Conservation (phyloP, 768 basidiomycete species). For the Collybia sp. region DNA sequence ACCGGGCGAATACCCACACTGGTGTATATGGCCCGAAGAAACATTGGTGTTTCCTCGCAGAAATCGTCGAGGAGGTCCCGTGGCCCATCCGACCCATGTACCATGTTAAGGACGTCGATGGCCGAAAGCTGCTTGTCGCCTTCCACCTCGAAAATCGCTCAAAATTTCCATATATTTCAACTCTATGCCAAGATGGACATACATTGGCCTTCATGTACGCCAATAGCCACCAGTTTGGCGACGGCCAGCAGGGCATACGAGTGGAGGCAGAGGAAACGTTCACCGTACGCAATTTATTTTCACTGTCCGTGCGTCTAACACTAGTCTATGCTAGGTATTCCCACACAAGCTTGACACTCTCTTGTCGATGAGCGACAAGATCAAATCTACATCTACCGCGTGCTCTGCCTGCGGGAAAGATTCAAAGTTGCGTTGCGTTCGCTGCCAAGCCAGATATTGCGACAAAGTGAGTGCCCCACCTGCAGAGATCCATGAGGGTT, state of each 20-base stretch:
- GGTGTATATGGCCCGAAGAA: constrained; percentile 4
- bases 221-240: constrained; percentile 8
- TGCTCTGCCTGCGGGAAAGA: constrained; percentile 12
- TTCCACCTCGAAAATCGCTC: constrained; percentile 11
- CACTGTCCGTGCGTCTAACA: not conserved
- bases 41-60: constrained; percentile 16
- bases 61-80: constrained; percentile 6
- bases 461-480: not conserved
- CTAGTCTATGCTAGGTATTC: not conserved
- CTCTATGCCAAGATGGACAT: constrained; percentile 7
- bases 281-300: not conserved
- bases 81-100: constrained; percentile 7
- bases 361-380: not conserved
- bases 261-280: not conserved
- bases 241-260: constrained; percentile 11
- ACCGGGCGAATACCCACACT: constrained; percentile 1
- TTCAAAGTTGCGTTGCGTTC: constrained; percentile 7
- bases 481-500: not conserved
- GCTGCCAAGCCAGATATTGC: constrained; percentile 2
- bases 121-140: constrained; percentile 2
- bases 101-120: constrained; percentile 9
- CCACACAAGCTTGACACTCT: not conserved
- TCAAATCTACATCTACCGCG: not conserved
- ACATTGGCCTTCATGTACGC: constrained; percentile 14
- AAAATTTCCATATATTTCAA: not conserved